These are phyloP conservation scores for Erysiphe pulchra DNA, from an alignment of 2,329 filamentous ascomycete genomes.

Conservation along the genomic window DNA sequence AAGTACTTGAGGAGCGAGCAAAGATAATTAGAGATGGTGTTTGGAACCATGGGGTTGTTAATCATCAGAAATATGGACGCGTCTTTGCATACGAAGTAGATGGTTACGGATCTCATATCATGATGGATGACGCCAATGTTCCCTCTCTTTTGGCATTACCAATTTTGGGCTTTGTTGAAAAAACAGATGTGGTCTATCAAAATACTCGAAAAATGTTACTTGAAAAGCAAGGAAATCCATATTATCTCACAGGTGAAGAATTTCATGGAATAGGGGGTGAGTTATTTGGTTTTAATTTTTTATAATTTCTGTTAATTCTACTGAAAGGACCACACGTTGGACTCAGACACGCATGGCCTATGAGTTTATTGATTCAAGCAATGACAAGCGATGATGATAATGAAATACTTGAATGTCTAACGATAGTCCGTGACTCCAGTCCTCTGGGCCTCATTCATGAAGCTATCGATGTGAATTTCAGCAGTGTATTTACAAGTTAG, in stretches of 20 bases:
- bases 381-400: slow-evolving; percentile 65
- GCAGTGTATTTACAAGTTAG: slow-evolving; percentile 42
- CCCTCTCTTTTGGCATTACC: slow-evolving; percentile 59
- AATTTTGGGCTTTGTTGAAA: slow-evolving; percentile 46
- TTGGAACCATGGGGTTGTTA: slow-evolving; percentile 60
- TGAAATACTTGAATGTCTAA: slow-evolving; percentile 53
- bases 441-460: slow-evolving; percentile 70
- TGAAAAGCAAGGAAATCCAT: slow-evolving; percentile 38
- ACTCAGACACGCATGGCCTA: slow-evolving; percentile 81
- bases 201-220: slow-evolving; percentile 55
- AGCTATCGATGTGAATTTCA: slow-evolving; percentile 57
- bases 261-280: slow-evolving; percentile 76
- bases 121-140: slow-evolving; percentile 82
- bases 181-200: slow-evolving; percentile 45
- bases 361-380: slow-evolving; percentile 77
- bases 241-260: slow-evolving; percentile 49
- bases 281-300: slow-evolving; percentile 6
- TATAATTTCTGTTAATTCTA: slow-evolving; percentile 2
- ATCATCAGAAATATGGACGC: slow-evolving; percentile 46
- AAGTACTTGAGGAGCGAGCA: slow-evolving; percentile 30
- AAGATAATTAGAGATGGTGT: slow-evolving; percentile 47
- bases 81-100: slow-evolving; percentile 80
- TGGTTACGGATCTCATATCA: slow-evolving; percentile 54
- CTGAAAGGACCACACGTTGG: slow-evolving; percentile 40
- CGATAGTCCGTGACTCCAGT: slow-evolving; percentile 49